Conservation (phyloP, 202 grass and related monocot species). For the Carex arenaria region DNA sequence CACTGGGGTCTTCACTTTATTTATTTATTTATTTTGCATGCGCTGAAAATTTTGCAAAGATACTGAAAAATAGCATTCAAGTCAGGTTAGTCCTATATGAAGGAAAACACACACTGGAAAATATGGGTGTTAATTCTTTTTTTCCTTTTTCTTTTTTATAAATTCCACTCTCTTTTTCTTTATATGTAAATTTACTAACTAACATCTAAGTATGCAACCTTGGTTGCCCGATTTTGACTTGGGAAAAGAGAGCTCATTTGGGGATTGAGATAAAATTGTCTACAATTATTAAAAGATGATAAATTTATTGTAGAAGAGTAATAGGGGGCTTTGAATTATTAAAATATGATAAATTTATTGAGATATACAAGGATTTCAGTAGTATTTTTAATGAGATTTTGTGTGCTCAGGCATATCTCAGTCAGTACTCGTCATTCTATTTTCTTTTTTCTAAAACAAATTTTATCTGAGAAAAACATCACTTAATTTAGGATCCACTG, state of each 20-base stretch:
- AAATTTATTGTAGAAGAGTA: background rate
- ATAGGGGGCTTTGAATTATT: background rate
- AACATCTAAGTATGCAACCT: background rate
- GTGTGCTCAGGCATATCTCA: background rate
- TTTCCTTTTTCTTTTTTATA: background rate
- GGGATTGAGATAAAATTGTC: background rate
- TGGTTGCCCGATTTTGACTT: background rate
- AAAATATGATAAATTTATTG: background rate
- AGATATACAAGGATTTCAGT: background rate
- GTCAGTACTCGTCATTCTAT: background rate
- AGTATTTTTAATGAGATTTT: background rate
- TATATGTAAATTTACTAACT: background rate
- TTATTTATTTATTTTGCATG: constrained; percentile 4
- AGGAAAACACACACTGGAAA: too few species aligned
- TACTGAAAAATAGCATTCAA: constrained; percentile 64
- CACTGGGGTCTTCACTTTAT: background rate
- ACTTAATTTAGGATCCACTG: constrained; percentile 65
- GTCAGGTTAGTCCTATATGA: too few species aligned
- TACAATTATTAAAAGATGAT: background rate
- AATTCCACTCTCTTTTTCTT: background rate
- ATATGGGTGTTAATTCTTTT: background rate
- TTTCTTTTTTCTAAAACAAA: background rate
- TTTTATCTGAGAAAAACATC: constrained; percentile 1
- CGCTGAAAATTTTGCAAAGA: constrained; percentile 59
- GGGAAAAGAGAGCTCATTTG: background rate